Conservation (phyloP, 169 alveolate genomes). For the Amoebophrya sp. region DNA sequence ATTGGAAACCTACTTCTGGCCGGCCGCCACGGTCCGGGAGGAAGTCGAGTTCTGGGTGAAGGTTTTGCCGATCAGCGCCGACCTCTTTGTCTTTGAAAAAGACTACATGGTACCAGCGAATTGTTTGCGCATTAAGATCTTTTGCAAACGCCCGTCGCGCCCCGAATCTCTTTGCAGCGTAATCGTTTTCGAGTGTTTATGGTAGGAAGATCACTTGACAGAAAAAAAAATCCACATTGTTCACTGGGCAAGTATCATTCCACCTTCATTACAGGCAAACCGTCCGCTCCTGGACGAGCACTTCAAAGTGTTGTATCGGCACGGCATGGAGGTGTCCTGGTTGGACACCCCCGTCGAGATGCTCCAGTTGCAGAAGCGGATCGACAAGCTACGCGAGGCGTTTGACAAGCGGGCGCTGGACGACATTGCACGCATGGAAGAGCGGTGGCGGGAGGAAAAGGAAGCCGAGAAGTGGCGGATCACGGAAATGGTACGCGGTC, state of each 20-base stretch:
- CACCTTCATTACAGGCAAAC: no score
- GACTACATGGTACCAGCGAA: neutral
- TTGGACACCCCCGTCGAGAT: neutral
- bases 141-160: no score
- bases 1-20: neutral
- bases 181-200: no score
- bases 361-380: neutral
- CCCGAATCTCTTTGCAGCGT: no score
- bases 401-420: neutral
- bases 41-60: neutral
- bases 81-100: neutral
- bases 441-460: neutral
- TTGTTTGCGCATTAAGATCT: no score
- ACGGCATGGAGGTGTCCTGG: neutral
- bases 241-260: no score
- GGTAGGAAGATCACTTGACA: no score
- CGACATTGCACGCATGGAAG: neutral
- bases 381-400: neutral
- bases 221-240: no score
- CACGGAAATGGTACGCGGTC: neutral
- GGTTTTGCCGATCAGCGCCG: neutral
- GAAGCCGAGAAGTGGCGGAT: neutral
- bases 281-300: no score
- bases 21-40: neutral
- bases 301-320: neutral